Base-by-base conservation (phyloP, 2,329 filamentous ascomycete species). In the Diaporthe aspalathi region DNA sequence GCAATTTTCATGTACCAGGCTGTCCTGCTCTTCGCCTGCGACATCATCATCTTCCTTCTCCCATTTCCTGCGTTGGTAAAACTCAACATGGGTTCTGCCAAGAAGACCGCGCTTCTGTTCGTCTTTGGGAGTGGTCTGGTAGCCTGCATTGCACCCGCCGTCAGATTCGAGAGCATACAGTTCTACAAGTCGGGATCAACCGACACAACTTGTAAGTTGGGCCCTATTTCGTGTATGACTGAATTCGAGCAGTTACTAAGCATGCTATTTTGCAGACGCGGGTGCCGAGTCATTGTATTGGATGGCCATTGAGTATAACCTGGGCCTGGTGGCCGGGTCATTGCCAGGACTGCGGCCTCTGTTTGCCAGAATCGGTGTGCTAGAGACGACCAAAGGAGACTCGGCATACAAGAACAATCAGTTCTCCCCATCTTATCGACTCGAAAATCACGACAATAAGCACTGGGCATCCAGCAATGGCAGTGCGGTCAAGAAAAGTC, bases 301-400 rank as follows among this genome's bases (percentile, higher is more conserved):
- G 71, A 73, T 73, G 69, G 60, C 62, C 40, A 73, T 73, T 22
- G 71, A 73, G 24, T 73, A 73, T 24, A 73, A 71, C 47, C 54
- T 73, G 7, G 71, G 71, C 43, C 11, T 71, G 62, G 71, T 73
- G 17, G 71, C 71, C 17, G 71, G 71, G 22, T 73, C 71, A 12
- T 66, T 73, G 40, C 49, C 68, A 29, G 45, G 69, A 32, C 62
- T 73, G 12, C 62, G 65, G 40, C 71, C 71, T 20, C 54, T 73
- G n/a, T 24, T 71, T 43, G 24, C 29, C 22, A 52, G 35, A 17
- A 38, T 71, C 29, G 56, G 69, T 22, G 57, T 47, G 17, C 43
- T 49, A 9, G 1, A 11, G 20, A 47, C 57, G 24, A 63, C 17
- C 43, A 63, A 35, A 5, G 43, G 43, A 32, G 6, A 22, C 4